phyloP scores from a whole-genome alignment of 106 monocot genomes.

The Acorus calamus region DNA sequence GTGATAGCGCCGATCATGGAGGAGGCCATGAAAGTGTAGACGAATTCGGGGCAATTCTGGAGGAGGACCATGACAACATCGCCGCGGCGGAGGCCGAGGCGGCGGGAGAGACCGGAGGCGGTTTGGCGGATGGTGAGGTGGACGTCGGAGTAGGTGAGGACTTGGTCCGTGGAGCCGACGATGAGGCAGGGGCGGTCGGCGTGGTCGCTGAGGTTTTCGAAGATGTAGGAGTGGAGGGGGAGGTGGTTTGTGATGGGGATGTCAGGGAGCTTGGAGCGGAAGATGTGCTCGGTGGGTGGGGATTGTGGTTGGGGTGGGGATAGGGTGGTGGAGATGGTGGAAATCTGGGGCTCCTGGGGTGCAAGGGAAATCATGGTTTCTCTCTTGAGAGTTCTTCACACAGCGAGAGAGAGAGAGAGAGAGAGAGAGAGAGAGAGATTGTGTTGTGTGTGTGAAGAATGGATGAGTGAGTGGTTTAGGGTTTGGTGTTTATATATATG shows the following conservation, averaged over 20 bases:
- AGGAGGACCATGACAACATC: conserved; percentile 71
- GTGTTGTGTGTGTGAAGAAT: too few species aligned
- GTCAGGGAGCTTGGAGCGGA: conserved; percentile 68
- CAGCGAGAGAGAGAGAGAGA: neutral
- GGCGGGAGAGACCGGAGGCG: conserved; percentile 46
- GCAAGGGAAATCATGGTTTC: conserved; percentile 31
- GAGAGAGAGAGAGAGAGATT: neutral
- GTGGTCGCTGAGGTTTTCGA: conserved; percentile 27
- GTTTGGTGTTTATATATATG: too few species aligned
- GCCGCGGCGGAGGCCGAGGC: conserved; percentile 36
- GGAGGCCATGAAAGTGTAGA: conserved; percentile 53
- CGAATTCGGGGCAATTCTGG: conserved; percentile 73
- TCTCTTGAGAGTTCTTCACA: neutral
- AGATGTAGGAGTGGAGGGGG: conserved; percentile 76
- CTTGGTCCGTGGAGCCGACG: conserved; percentile 36
- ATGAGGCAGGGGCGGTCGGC: conserved; percentile 60
- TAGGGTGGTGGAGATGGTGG: conserved; percentile 1
- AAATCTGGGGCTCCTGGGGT: conserved; percentile 12
- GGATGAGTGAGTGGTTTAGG: too few species aligned
- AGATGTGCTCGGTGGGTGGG: conserved; percentile 23
- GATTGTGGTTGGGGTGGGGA: neutral
- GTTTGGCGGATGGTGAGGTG: conserved; percentile 39
- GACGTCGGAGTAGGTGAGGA: conserved; percentile 56
- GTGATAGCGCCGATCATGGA: conserved; percentile 65
- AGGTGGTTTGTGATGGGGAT: conserved; percentile 46